Conservation (phyloP, 805 yeast species). For the Komagataella ulmi region DNA sequence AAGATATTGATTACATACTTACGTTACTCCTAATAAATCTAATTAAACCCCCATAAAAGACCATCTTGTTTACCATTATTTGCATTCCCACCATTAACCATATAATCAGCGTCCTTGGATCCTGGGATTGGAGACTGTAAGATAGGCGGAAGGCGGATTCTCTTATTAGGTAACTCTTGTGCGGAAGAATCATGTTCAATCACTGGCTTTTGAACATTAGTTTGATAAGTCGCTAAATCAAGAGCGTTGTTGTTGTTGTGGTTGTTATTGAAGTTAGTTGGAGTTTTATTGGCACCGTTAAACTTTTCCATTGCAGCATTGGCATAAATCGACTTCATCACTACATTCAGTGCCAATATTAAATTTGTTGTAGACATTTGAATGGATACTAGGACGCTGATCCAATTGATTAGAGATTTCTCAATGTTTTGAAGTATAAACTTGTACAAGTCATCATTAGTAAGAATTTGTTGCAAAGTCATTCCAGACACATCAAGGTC, state of each 20-base stretch:
- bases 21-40: background rate
- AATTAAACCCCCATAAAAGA: background rate
- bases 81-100: background rate
- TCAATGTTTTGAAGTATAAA: background rate
- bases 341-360: background rate
- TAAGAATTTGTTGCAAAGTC: background rate
- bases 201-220: background rate
- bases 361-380: background rate
- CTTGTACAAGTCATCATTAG: background rate
- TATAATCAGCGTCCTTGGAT: background rate
- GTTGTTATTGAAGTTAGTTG: background rate
- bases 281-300: background rate
- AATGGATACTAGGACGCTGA: background rate
- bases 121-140: background rate
- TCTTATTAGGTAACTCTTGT: background rate
- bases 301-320: background rate
- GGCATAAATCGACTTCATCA: background rate
- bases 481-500: background rate
- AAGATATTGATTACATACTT: background rate
- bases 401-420: background rate
- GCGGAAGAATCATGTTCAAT: background rate
- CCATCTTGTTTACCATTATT: background rate
- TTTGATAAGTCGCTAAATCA: background rate
- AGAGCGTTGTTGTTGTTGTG: background rate
- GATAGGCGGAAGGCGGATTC: background rate